Percentiles rank a stretch among this genome's conserved stretches.
Evolutionary conservation across 2,329 filamentous ascomycete genomes (phyloP).

Genomic region (Ophiostoma montium): DNA sequence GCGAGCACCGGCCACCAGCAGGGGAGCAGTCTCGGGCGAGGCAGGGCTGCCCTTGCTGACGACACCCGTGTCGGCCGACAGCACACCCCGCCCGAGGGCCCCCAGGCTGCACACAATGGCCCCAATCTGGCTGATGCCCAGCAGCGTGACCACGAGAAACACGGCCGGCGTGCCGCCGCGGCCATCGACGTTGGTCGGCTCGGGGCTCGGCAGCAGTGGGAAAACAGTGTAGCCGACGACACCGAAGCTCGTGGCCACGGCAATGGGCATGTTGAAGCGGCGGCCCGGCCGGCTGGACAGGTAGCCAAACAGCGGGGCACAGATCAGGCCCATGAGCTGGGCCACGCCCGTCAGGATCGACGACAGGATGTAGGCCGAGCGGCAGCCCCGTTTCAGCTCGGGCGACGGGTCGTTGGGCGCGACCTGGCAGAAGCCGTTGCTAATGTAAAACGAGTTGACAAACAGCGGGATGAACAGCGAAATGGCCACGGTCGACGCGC

Average conservation of each 20-base stretch:
- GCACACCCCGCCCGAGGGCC: conserved; percentile 66
- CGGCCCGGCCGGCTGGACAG: conserved; percentile 41
- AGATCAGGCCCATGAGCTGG: conserved; percentile 72
- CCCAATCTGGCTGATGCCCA: conserved; percentile 90
- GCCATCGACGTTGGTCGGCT: conserved; percentile 49
- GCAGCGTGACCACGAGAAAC: conserved; percentile 62
- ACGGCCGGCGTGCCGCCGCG: conserved; percentile 54
- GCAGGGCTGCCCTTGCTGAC: neutral
- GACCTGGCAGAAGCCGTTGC: conserved; percentile 62
- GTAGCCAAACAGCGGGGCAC: conserved; percentile 78
- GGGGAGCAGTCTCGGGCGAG: conserved; percentile 24
- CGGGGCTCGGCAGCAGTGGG: conserved; percentile 61
- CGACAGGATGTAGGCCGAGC: conserved; percentile 74
- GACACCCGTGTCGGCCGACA: conserved; percentile 27
- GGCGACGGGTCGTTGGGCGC: conserved; percentile 48
- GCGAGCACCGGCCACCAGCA: conserved; percentile 20
- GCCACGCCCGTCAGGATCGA: conserved; percentile 79
- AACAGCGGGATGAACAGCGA: conserved; percentile 89
- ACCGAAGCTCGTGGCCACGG: conserved; percentile 58
- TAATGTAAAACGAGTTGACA: conserved; percentile 81
- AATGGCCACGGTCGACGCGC: conserved; percentile 88
- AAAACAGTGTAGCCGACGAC: conserved; percentile 67
- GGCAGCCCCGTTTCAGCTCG: conserved; percentile 74
- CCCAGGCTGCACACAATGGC: conserved; percentile 94
- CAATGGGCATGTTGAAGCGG: conserved; percentile 53